A percentile compares a stretch with the other conserved stretches of the same genome.
These are phyloP conservation scores for Aspergillus fumigatiaffinis DNA, from an alignment of 2,329 filamentous ascomycete species.

Conservation along the genomic window DNA sequence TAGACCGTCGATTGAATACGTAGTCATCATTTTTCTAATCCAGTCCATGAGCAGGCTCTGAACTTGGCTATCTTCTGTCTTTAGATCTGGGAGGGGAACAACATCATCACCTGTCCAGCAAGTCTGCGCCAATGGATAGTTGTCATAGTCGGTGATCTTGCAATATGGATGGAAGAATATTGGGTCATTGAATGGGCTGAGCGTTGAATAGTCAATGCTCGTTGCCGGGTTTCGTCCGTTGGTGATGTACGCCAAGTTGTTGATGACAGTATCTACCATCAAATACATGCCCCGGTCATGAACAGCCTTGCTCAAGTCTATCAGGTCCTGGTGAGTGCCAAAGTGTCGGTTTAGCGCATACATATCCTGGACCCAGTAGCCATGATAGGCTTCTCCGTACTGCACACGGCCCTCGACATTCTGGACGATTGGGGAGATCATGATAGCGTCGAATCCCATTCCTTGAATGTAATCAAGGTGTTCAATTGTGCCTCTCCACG, in stretches of 20 bases:
- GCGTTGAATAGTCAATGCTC: conserved; percentile 20
- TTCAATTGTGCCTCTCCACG: conserved; percentile 47
- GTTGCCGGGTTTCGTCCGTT: conserved; percentile 23
- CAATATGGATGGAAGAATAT: conserved; percentile 28
- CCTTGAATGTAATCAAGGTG: conserved; percentile 50
- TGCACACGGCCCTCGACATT: conserved; percentile 35
- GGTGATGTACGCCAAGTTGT: conserved; percentile 42
- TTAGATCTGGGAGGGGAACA: conserved; percentile 46
- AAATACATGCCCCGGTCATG: conserved; percentile 49
- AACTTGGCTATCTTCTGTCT: conserved; percentile 42
- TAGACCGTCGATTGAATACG: conserved; percentile 49
- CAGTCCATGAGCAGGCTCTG: conserved; percentile 40
- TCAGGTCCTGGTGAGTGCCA: conserved; percentile 46
- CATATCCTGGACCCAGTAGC: conserved; percentile 49
- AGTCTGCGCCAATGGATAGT: conserved; percentile 33
- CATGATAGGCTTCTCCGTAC: conserved; percentile 48
- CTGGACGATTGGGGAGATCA: conserved; percentile 41
- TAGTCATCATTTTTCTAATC: conserved; percentile 39
- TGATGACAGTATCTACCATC: conserved; percentile 52
- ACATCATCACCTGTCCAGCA: conserved; percentile 52
- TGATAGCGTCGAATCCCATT: conserved; percentile 49
- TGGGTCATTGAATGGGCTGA: conserved; percentile 24
- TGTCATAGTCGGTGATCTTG: conserved; percentile 30
- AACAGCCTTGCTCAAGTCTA: conserved; percentile 43
- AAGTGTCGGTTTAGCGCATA: conserved; percentile 49